These are phyloP conservation scores for Salix caprea DNA, from an alignment of 345 rosid species.

Conservation along the genomic window DNA sequence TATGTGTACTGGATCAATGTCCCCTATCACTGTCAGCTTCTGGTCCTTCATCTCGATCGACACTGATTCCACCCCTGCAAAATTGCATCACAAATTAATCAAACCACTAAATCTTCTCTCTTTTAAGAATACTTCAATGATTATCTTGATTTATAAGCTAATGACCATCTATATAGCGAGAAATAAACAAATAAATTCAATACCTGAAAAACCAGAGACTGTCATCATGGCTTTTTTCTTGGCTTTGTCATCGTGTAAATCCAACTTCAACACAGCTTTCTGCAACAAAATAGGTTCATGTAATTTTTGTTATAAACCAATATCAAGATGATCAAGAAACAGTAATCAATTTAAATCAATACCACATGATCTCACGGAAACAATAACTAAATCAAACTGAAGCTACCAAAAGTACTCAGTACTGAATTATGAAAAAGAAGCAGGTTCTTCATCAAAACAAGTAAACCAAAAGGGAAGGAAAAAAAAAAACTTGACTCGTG, in stretches of 20 bases:
- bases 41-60: constrained; percentile 53
- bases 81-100: background rate
- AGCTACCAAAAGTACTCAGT: too few relatives aligned
- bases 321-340: background rate
- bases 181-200: too few relatives aligned
- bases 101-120: background rate
- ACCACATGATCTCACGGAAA: background rate
- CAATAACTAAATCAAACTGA: too few relatives aligned
- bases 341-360: too few relatives aligned
- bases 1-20: constrained; percentile 38
- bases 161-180: background rate
- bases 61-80: constrained; percentile 49
- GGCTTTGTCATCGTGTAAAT: constrained; percentile 18
- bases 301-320: background rate
- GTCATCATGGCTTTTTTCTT: constrained; percentile 35
- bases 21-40: constrained; percentile 56
- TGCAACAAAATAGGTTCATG: background rate
- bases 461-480: too few relatives aligned
- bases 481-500: background rate
- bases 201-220: constrained; percentile 33
- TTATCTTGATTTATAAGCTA: background rate
- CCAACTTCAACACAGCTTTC: constrained; percentile 27
- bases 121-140: too few relatives aligned
- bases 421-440: too few relatives aligned
- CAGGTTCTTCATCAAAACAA: too few relatives aligned